Evolutionary conservation across 805 yeast species (phyloP).

Genomic region (Starmerella vaccinii): DNA sequence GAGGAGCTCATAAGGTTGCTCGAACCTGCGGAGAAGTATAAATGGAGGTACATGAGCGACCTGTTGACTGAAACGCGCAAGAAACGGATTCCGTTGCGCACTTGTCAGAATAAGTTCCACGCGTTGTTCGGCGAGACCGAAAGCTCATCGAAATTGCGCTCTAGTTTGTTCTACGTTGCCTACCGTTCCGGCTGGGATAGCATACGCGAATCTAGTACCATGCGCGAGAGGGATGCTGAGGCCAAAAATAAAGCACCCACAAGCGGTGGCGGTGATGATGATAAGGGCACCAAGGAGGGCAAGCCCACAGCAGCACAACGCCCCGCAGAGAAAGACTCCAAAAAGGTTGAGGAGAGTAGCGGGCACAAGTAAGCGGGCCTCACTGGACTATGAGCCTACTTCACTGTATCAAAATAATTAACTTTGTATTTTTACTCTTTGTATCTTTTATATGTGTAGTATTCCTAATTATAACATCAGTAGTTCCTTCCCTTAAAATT

Average conservation of each 20-base stretch:
- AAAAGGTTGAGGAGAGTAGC: background rate
- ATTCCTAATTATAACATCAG: background rate
- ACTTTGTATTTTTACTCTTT: background rate
- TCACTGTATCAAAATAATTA: background rate
- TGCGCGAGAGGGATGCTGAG: background rate
- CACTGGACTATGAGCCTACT: too few species aligned
- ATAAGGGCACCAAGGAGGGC: background rate
- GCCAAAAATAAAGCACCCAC: background rate
- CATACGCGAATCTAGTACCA: slow-evolving; percentile 7
- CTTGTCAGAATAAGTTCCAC: slow-evolving; percentile 47
- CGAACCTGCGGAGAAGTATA: slow-evolving; percentile 44
- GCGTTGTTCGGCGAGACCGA: slow-evolving; percentile 47
- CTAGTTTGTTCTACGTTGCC: slow-evolving; percentile 46
- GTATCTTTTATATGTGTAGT: background rate
- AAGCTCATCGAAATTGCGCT: slow-evolving; percentile 38
- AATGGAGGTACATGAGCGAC: slow-evolving; percentile 50
- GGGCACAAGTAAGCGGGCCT: background rate
- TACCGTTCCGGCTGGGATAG: slow-evolving; percentile 39
- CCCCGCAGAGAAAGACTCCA: background rate
- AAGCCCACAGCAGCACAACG: background rate
- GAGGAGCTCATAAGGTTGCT: slow-evolving; percentile 40
- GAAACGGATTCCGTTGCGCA: slow-evolving; percentile 42
- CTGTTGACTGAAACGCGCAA: slow-evolving; percentile 26
- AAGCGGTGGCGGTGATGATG: background rate
- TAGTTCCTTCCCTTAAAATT: too few species aligned